phyloP scores from a whole-genome alignment of 176 grass and related monocot species.

The Oryza brachyantha region DNA sequence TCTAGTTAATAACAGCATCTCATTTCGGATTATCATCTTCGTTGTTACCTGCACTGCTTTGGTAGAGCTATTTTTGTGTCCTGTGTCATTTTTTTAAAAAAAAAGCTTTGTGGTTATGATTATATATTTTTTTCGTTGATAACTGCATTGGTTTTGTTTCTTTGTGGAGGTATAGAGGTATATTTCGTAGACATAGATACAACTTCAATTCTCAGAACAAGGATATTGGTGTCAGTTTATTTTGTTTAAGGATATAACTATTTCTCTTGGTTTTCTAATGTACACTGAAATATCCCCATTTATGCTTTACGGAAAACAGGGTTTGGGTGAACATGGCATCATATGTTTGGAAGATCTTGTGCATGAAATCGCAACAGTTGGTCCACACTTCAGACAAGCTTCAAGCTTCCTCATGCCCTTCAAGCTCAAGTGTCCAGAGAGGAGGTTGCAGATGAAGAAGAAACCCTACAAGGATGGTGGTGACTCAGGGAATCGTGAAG shows the following conservation, averaged over 20 bases:
- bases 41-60: neutral
- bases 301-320: constrained; percentile 17
- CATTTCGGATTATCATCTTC: neutral
- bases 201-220: neutral
- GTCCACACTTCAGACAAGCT: constrained; percentile 58
- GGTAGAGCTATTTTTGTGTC: neutral
- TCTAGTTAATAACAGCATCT: neutral
- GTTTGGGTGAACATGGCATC: constrained; percentile 53
- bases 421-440: constrained; percentile 71
- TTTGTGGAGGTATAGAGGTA: no score
- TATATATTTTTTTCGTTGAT: neutral
- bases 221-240: neutral
- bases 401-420: constrained; percentile 56
- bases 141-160: neutral
- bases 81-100: neutral
- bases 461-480: constrained; percentile 66
- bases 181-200: neutral
- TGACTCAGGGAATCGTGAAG: constrained; percentile 56
- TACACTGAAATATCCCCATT: neutral
- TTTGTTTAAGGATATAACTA: neutral
- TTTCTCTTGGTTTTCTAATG: neutral
- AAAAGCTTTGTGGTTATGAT: neutral
- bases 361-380: constrained; percentile 51
- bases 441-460: constrained; percentile 61
- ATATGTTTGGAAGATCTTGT: constrained; percentile 73